Evolutionary conservation across 1,139 yeast species (phyloP).

Genomic region (Pichia sp.): DNA sequence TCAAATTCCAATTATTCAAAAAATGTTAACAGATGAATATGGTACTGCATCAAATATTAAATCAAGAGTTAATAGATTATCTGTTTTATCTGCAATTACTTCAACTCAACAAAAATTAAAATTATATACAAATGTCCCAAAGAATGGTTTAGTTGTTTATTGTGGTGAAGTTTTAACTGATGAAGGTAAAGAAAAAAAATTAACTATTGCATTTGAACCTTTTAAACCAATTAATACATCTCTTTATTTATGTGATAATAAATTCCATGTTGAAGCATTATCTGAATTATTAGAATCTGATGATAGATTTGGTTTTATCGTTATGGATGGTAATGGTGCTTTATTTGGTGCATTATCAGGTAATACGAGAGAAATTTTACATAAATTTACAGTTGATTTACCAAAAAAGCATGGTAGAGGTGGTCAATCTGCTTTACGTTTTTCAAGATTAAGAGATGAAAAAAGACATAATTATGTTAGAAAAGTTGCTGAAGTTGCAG

Average conservation of each 20-base stretch:
- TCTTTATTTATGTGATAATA: slow-evolving; percentile 91
- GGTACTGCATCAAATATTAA: slow-evolving; percentile 98
- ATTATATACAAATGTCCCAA: slow-evolving; percentile 82
- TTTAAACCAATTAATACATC: slow-evolving; percentile 98
- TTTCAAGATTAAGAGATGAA: slow-evolving; percentile 97
- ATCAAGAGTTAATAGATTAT: slow-evolving; percentile 91
- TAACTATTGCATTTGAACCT: slow-evolving; percentile 92
- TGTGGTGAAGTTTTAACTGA: slow-evolving; percentile 98
- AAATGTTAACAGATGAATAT: slow-evolving; percentile 95
- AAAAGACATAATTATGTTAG: slow-evolving; percentile 97
- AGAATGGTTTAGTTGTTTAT: slow-evolving; percentile 88
- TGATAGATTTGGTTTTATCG: slow-evolving; percentile 92
- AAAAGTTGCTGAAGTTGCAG: slow-evolving; percentile 97
- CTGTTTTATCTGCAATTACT: slow-evolving; percentile 93
- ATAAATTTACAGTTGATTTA: slow-evolving; percentile 92
- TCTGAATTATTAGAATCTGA: slow-evolving; percentile 91
- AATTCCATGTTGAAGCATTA: slow-evolving; percentile 95
- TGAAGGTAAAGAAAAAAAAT: slow-evolving; percentile 94
- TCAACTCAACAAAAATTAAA: slow-evolving; percentile 95
- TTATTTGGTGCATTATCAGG: slow-evolving; percentile 95
- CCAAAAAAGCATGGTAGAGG: slow-evolving; percentile 99
- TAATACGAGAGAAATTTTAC: slow-evolving; percentile 91
- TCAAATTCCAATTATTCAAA: slow-evolving; percentile 80
- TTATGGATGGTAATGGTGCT: slow-evolving; percentile 99
- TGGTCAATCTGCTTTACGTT: slow-evolving; percentile 99